Percentiles rank a stretch among this genome's conserved stretches.
Conservation (phyloP, 306 rosid genomes). For the Styphnolobium japonicum region DNA sequence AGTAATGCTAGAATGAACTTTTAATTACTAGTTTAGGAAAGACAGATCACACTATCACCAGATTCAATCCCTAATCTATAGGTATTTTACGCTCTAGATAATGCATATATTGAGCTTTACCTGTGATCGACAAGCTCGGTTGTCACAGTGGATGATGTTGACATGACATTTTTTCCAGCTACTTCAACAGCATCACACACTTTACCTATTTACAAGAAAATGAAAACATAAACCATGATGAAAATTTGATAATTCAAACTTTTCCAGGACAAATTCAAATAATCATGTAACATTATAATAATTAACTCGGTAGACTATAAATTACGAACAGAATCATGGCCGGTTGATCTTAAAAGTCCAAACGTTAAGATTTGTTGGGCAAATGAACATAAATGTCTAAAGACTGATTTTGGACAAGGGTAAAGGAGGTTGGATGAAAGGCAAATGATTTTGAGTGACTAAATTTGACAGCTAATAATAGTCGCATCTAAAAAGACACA, state of each 20-base stretch:
- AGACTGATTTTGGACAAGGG: slow-evolving; percentile 4
- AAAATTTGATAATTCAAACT: slow-evolving; percentile 6
- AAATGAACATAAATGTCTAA: neutral
- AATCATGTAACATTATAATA: neutral
- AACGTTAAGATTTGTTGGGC: neutral
- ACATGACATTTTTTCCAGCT: slow-evolving; percentile 87
- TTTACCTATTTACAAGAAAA: slow-evolving; percentile 56
- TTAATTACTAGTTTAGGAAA: neutral
- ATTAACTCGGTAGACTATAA: slow-evolving; percentile 6
- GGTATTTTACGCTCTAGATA: neutral
- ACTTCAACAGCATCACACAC: slow-evolving; percentile 93
- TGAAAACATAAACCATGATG: neutral
- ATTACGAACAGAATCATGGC: neutral
- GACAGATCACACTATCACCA: neutral
- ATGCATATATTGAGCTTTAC: slow-evolving; percentile 43
- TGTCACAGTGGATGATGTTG: slow-evolving; percentile 83
- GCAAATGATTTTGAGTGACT: neutral
- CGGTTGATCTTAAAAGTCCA: neutral
- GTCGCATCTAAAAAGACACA: neutral
- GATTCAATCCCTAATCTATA: neutral
- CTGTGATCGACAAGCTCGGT: slow-evolving; percentile 80
- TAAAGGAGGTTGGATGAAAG: neutral
- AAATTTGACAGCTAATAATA: neutral
- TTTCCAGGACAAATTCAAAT: neutral
- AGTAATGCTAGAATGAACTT: neutral